Evolutionary conservation across 768 basidiomycete genomes (phyloP).

Genomic region (Dacryopinax primogenitus): DNA sequence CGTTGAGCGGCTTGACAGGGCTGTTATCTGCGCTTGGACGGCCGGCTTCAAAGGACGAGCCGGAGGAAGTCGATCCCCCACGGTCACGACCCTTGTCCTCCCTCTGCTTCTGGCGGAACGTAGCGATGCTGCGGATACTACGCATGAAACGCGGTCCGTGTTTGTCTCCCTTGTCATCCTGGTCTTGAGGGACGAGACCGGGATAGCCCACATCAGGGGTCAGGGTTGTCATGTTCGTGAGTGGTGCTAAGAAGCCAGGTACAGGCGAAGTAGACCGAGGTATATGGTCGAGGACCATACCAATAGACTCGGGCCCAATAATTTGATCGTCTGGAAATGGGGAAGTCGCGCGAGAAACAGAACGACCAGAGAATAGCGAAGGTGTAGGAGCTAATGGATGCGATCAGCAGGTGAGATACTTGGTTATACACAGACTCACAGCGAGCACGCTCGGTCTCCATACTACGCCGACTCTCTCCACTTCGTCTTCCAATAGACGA

Average conservation of each 20-base stretch:
- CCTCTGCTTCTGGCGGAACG: neutral
- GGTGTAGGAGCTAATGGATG: neutral
- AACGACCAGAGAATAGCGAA: neutral
- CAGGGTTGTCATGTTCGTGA: neutral
- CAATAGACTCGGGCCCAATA: neutral
- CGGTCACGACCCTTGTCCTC: neutral
- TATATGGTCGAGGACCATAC: neutral
- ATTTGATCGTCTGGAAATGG: neutral
- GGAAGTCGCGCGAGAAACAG: neutral
- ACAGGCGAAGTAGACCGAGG: neutral
- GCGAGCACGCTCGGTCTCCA: neutral
- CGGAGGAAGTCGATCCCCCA: neutral
- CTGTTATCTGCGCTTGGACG: neutral
- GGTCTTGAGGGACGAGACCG: neutral
- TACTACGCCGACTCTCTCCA: neutral
- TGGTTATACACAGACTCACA: neutral
- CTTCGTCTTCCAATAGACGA: neutral
- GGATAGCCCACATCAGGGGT: neutral
- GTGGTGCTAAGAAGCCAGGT: neutral
- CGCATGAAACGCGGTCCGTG: constrained; percentile 1
- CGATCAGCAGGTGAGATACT: neutral
- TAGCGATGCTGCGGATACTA: constrained; percentile 4
- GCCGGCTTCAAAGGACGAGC: neutral
- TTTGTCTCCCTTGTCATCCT: neutral
- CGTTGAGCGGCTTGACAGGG: neutral